phyloP scores from a whole-genome alignment of 106 monocot genomes.

The Triglochin maritima region DNA sequence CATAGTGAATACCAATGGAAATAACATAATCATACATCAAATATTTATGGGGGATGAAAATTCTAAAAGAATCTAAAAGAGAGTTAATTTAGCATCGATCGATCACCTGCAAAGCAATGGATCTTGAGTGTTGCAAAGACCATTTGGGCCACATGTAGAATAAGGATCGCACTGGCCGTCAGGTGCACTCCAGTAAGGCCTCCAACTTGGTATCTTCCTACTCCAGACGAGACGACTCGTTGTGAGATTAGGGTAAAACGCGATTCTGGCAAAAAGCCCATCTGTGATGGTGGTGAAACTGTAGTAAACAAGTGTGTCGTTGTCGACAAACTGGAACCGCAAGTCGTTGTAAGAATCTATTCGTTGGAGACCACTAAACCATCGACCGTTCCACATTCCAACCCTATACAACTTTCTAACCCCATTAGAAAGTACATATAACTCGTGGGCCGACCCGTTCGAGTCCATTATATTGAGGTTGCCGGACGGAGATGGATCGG shows the following conservation, averaged over 20 bases:
- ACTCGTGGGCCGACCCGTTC: background rate
- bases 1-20: no score
- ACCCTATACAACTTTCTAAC: background rate
- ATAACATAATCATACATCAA: no score
- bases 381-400: constrained; percentile 17
- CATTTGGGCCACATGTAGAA: constrained; percentile 11
- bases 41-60: no score
- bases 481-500: constrained; percentile 11
- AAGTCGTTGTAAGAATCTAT: background rate
- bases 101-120: background rate
- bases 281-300: background rate
- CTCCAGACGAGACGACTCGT: constrained; percentile 5
- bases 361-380: constrained; percentile 2
- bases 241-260: constrained; percentile 1
- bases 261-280: background rate
- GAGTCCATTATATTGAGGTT: background rate
- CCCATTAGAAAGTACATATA: background rate
- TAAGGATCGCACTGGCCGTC: constrained; percentile 1
- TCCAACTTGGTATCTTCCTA: background rate
- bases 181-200: background rate
- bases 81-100: no score
- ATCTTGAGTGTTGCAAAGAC: constrained; percentile 3
- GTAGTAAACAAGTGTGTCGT: background rate
- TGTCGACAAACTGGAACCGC: background rate
- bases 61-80: no score